These are phyloP conservation scores for Tylopilus rubrobrunneus DNA, from an alignment of 768 basidiomycete genomes.

Conservation along the genomic window DNA sequence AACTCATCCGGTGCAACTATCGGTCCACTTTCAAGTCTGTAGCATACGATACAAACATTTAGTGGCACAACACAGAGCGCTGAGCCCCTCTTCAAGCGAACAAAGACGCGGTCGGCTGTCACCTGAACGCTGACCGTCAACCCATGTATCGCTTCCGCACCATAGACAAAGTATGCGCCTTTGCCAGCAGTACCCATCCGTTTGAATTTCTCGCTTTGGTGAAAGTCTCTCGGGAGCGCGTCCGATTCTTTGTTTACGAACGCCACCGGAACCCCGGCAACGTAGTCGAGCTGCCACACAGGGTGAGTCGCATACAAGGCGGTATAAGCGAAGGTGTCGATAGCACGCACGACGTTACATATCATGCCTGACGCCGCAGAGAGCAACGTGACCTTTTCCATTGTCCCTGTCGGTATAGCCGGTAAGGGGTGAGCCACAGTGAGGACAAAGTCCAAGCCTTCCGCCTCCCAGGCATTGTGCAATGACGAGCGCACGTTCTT, in stretches of 20 bases:
- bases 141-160: slow-evolving; percentile 61
- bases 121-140: slow-evolving; percentile 67
- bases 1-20: not conserved
- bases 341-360: slow-evolving; percentile 40
- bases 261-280: slow-evolving; percentile 56
- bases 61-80: not conserved
- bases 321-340: not conserved
- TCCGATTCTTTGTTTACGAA: slow-evolving; percentile 46
- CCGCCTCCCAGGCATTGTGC: slow-evolving; percentile 37
- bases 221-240: slow-evolving; percentile 31
- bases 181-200: slow-evolving; percentile 42
- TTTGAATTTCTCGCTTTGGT: slow-evolving; percentile 19
- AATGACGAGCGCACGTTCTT: slow-evolving; percentile 31
- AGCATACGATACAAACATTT: not conserved
- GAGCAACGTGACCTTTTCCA: slow-evolving; percentile 33
- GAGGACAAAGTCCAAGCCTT: slow-evolving; percentile 41
- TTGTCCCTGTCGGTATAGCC: slow-evolving; percentile 35
- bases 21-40: not conserved
- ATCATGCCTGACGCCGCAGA: slow-evolving; percentile 35
- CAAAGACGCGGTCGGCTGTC: slow-evolving; percentile 28
- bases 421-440: slow-evolving; percentile 38
- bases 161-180: slow-evolving; percentile 50
- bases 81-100: slow-evolving; percentile 31
- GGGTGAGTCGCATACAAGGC: not conserved
- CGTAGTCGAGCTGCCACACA: slow-evolving; percentile 44